Evolutionary conservation across 768 basidiomycete species (phyloP), one percentile per base, ranked within the genome.

Genomic region (Phylloporus sp.): DNA sequence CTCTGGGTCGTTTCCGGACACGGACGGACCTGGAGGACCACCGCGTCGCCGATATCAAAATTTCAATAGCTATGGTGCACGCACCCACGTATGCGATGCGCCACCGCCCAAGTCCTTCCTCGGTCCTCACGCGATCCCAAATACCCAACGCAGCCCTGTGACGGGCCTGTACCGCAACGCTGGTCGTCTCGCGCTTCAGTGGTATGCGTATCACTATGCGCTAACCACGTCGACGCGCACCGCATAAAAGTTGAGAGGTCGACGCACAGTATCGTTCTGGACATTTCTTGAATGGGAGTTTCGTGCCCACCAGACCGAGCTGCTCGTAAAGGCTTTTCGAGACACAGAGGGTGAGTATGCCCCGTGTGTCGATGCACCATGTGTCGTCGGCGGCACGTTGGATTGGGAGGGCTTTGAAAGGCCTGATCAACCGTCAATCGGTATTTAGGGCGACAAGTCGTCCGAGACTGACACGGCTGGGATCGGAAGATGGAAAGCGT

Each of bases 301-400:
- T 71, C 47, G 66, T 64, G 5, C 87, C 86, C 0, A 78, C 69
- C 14, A 86, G 55, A 2, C 86, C 84, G 8, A 86, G 70, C 7
- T 64, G 63, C 53, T 84, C 75, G 58, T 86, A 86, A 1, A 78
- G 77, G 15, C 69, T 67, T 60, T 80, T 81, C 34, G 70, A 70
- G 6, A 81, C 70, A 21, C 69, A 77, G 17, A 86, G 60, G 0
- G 80, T 80, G 48, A 88, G 62, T 35, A 80, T 53, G 4, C 81
- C 80, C 15, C 81, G 75, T 3, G 73, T 69, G 55, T 87, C 84
- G 45, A 86, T 69, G 56, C 82, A 84, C 86, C 87, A 89, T 3
- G 71, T 72, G 49, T 86, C 84, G 24, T 80, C 76, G 6, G 59
- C 53, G 21, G 59, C 56, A 21, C 63, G 53, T 4, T 58, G 48